Evolutionary conservation across 2,329 filamentous ascomycete species (phyloP).

Genomic region (Ascocoryne sarcoides): DNA sequence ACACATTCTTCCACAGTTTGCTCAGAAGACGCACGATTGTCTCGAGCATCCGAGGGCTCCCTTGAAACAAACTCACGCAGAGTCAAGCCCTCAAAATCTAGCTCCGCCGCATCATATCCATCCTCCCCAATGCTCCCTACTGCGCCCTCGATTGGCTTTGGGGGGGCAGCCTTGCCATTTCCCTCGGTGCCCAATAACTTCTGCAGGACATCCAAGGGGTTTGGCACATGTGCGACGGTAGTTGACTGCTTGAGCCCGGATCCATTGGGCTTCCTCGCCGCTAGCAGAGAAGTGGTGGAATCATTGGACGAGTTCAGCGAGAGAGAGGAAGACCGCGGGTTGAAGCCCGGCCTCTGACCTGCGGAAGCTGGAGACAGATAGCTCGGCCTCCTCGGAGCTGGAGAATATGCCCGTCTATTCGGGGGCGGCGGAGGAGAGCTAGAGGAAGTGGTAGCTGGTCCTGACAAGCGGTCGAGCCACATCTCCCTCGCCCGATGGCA

Average conservation of each 20-base stretch:
- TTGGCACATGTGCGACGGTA: constrained; percentile 43
- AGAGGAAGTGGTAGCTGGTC: constrained; percentile 34
- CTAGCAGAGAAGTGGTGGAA: constrained; percentile 66
- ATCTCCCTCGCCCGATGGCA: constrained; percentile 44
- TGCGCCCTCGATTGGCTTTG: constrained; percentile 1
- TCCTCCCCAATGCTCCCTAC: constrained; percentile 29
- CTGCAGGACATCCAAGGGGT: constrained; percentile 64
- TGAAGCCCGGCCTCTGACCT: constrained; percentile 57
- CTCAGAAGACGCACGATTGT: constrained; percentile 35
- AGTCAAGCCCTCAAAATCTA: constrained; percentile 73
- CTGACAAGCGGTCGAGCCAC: constrained; percentile 86
- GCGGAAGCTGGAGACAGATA: constrained; percentile 61
- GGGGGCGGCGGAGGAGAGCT: constrained; percentile 50
- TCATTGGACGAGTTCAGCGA: constrained; percentile 64
- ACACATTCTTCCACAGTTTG: constrained; percentile 67
- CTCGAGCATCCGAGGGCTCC: constrained; percentile 4
- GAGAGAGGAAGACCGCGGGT: constrained; percentile 66
- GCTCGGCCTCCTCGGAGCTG: constrained; percentile 58
- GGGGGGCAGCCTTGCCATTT: constrained; percentile 10
- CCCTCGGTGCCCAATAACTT: constrained; percentile 24
- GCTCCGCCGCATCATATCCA: constrained; percentile 49
- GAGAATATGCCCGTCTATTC: constrained; percentile 59
- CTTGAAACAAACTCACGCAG: constrained; percentile 47
- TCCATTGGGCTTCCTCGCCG: constrained; percentile 57
- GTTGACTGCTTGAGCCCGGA: constrained; percentile 55